Evolutionary conservation across 1,284 basidiomycete species (phyloP), one percentile per base, ranked within the genome.

Genomic region (Thecaphora frezii): DNA sequence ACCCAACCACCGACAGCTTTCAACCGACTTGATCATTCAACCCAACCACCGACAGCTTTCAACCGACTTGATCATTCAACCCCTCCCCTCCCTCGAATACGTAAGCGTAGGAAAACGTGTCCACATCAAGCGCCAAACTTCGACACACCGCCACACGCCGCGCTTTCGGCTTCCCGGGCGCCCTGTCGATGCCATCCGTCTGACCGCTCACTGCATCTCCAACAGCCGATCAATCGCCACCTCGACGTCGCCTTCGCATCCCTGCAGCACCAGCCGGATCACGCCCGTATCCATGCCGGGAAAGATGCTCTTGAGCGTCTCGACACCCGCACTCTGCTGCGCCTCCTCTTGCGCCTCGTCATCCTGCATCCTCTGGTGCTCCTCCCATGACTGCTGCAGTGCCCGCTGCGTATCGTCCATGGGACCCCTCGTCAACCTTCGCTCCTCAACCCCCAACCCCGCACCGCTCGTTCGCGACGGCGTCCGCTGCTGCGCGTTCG

Each of bases 261-360:
- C 71, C 25, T 73, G 65, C 56, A 74, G 40, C 28, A 74, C 65
- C 56, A 73, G 66, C 50, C 59, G 55, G 28, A 72, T 64, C 44
- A 74, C 70, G 1, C 56, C 49, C 4, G 54, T 48, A n/a, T 74
- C 72, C 48, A 67, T 63, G 18, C 61, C 60, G 1, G 72, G 72
- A 44, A 74, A 74, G 48, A 74, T 73, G 37, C 68, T 70, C 41
- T 67, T 64, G 45, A 74, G 62, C 37, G 72, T 74, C 47, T 63
- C 65, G 5, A 67, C 43, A 19, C 65, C 55, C 14, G 65, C 65
- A 46, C 60, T 64, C 33, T 63, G 61, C 43, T 67, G 65, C 10
- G 57, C 65, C 40, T 60, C 59, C 47, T 58, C 50, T 14, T 56
- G 44, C 25, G 43, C 54, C 43, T 58, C 50, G 12, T 55, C 49